Percentiles rank a stretch among this genome's conserved stretches.
Evolutionary conservation across 805 yeast genomes (phyloP).

Genomic region (Suhomyces tanzawaensis): DNA sequence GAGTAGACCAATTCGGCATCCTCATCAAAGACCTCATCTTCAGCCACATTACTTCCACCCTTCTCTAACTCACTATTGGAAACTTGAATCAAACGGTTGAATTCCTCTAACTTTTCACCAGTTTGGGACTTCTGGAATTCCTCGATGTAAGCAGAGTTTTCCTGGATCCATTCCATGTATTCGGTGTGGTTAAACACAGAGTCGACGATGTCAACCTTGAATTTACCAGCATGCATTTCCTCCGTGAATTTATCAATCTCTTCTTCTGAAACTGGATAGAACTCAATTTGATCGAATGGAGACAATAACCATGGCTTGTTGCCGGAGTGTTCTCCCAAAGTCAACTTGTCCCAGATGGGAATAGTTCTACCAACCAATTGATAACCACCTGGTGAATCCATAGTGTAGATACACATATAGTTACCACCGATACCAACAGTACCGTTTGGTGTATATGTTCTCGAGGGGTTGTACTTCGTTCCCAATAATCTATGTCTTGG

Average conservation of each 20-base stretch:
- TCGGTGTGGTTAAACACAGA: conserved; percentile 78
- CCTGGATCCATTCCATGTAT: conserved; percentile 76
- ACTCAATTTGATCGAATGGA: conserved; percentile 93
- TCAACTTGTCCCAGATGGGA: conserved; percentile 95
- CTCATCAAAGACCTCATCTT: conserved; percentile 64
- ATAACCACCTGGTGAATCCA: conserved; percentile 98
- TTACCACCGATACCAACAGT: conserved; percentile 98
- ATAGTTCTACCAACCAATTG: conserved; percentile 95
- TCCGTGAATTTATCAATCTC: conserved; percentile 72
- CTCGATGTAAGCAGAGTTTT: conserved; percentile 68
- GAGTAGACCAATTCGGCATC: conserved; percentile 84
- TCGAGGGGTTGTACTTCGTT: conserved; percentile 91
- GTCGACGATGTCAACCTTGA: conserved; percentile 69
- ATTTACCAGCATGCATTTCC: conserved; percentile 78
- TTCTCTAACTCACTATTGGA: conserved; percentile 71
- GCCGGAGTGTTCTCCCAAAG: conserved; percentile 63
- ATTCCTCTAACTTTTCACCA: conserved; percentile 82
- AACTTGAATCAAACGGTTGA: conserved; percentile 76
- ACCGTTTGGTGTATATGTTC: conserved; percentile 95
- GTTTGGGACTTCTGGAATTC: conserved; percentile 64
- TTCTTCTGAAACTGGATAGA: conserved; percentile 85
- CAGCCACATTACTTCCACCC: conserved; percentile 43
- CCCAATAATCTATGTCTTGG: conserved; percentile 94
- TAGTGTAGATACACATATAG: conserved; percentile 98
- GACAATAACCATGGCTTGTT: conserved; percentile 81